A percentile compares a stretch with the other conserved stretches of the same genome.
phyloP scores from a whole-genome alignment of 257 asterid species.

The Solanum chilense region DNA sequence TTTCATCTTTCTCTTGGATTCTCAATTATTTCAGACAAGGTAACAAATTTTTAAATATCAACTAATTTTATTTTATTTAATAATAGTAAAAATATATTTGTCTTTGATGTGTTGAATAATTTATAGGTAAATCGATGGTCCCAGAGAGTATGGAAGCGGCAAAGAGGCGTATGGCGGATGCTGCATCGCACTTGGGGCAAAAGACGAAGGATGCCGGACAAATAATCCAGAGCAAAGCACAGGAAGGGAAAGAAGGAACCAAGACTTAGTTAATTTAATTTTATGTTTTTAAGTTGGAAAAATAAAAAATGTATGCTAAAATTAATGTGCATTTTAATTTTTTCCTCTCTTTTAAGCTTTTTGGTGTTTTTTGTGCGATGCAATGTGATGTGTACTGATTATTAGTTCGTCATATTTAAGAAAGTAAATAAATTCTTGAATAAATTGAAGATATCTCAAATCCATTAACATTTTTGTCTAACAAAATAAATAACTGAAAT shows the following conservation, averaged over 20 bases:
- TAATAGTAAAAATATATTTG: too few relatives aligned
- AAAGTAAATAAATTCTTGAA: too few relatives aligned
- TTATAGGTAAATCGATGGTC: conserved; percentile 6
- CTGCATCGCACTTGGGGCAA: conserved; percentile 38
- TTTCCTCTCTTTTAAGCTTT: neutral
- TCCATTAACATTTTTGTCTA: too few relatives aligned
- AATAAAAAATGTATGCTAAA: neutral
- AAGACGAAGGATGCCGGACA: conserved; percentile 58
- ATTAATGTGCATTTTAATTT: neutral
- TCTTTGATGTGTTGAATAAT: neutral
- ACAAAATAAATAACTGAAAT: too few relatives aligned
- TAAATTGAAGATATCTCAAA: neutral
- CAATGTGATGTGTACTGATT: neutral
- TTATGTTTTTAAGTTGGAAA: neutral
- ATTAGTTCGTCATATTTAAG: neutral
- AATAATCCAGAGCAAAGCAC: conserved; percentile 45
- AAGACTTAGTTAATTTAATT: neutral
- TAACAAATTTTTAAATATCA: too few relatives aligned
- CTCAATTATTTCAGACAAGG: conserved; percentile 41
- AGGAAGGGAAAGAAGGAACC: conserved; percentile 22
- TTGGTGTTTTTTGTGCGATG: neutral
- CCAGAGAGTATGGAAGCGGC: conserved; percentile 50
- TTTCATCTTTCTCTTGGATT: conserved; percentile 74
- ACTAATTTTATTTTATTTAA: too few relatives aligned
- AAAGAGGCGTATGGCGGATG: conserved; percentile 50